phyloP scores from a whole-genome alignment of 495 filamentous ascomycete species.

The Talaromyces liani region DNA sequence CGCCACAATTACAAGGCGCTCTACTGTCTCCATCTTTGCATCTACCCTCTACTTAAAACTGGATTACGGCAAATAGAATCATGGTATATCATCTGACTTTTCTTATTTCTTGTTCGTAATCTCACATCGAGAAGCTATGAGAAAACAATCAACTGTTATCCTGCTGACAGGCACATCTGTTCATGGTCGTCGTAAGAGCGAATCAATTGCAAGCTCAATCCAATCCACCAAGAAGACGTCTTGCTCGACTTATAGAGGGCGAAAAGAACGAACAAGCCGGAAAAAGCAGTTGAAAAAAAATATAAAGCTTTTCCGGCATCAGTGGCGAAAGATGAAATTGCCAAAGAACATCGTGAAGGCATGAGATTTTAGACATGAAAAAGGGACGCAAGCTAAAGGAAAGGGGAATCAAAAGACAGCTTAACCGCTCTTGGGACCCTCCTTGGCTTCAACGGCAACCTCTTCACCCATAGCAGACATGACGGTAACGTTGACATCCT shows the following conservation, averaged over 20 bases:
- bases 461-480: slow-evolving; percentile 95
- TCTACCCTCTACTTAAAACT: not conserved
- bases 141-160: slow-evolving; percentile 4
- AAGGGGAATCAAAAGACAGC: not conserved
- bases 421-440: slow-evolving; percentile 49
- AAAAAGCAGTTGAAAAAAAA: slow-evolving; percentile 4
- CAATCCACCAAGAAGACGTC: slow-evolving; percentile 2
- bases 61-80: not conserved
- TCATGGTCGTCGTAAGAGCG: slow-evolving; percentile 23
- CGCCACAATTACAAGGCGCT: not conserved
- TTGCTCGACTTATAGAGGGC: not conserved
- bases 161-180: slow-evolving; percentile 15
- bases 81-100: slow-evolving; percentile 5
- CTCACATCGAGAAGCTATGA: not conserved
- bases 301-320: not conserved
- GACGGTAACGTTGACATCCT: slow-evolving; percentile 80
- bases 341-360: slow-evolving; percentile 10
- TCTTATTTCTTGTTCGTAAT: slow-evolving; percentile 6
- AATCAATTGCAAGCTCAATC: not conserved
- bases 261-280: slow-evolving; percentile 4
- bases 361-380: slow-evolving; percentile 11
- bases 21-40: not conserved
- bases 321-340: slow-evolving; percentile 1
- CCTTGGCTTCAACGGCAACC: slow-evolving; percentile 87
- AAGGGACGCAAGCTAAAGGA: slow-evolving; percentile 1